Base-by-base conservation (phyloP, 2,329 filamentous ascomycete genomes). In the Aspergillus fructus region DNA sequence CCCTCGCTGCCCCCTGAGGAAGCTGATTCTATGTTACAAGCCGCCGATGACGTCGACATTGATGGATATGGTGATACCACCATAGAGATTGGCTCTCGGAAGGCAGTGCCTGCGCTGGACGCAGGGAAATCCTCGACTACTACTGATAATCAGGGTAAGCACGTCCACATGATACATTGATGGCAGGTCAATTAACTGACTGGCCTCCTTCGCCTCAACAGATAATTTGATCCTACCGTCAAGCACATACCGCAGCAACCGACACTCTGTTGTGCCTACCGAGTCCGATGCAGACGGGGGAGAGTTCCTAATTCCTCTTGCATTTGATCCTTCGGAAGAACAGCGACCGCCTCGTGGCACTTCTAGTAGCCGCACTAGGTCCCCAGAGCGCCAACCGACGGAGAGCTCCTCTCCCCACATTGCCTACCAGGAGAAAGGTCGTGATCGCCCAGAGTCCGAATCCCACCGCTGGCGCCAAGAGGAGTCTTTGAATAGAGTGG, bases 1-100 rank as follows among this genome's bases (percentile, higher is more conserved):
- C 94, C 94, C 19, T 94, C 94, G 24, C 82, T 97, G 23, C 94
- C 93, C 30, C 89, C 90, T 5, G 91, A 85, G 33, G 81, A 85
- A 37, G 81, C 83, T 41, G 85, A 82, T 62, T 81, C 84, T 3
- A 89, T 88, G 68, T 84, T 79, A 3, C 78, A 79, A 6, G 79
- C 82, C 50, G 69, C 76, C 39, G 83, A 86, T 50, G 83, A 82
- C 11, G 84, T 79, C 72, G 81, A 74, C 69, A 86, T 71, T 70
- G 87, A 76, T 74, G 81, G 73, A 74, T 88, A 89, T 61, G 87
- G 85, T 45, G 89, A 93, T 37, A 54, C 62, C 21, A 59, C 65
- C 17, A 60, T 67, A n/a, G 73, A 76, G 33, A 40, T 62, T 13
- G 49, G 61, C 33, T 57, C 57, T 37, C 68, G 61, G 46, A 61